phyloP scores from a whole-genome alignment of 768 basidiomycete species.

The Cantharellus anzutake region DNA sequence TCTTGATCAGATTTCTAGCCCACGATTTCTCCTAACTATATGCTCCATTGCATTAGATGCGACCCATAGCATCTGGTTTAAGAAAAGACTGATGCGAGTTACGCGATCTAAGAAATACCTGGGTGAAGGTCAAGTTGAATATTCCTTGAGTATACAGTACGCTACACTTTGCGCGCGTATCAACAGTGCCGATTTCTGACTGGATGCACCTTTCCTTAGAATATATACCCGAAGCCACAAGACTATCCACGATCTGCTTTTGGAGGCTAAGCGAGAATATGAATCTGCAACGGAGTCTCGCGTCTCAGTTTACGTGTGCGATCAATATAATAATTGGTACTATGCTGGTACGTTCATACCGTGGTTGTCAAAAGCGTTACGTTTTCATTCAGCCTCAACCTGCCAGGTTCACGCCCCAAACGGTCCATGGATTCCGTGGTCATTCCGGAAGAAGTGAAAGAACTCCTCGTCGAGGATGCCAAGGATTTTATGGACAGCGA shows the following conservation, averaged over 20 bases:
- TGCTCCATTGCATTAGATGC: conserved; percentile 2
- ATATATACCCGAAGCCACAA: conserved; percentile 29
- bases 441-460: conserved; percentile 48
- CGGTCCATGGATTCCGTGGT: conserved; percentile 49
- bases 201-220: conserved; percentile 11
- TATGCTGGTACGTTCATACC: conserved; percentile 19
- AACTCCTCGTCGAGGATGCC: conserved; percentile 46
- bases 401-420: conserved; percentile 38
- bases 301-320: conserved; percentile 30
- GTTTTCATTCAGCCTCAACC: conserved; percentile 25
- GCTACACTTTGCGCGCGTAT: neutral
- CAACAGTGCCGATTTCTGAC: neutral
- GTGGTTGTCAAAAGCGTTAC: conserved; percentile 7
- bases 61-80: conserved; percentile 8
- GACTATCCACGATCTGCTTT: conserved; percentile 32
- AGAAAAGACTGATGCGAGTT: conserved; percentile 13
- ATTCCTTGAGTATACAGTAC: conserved; percentile 6
- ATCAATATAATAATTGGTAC: conserved; percentile 4
- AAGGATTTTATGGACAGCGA: conserved; percentile 50
- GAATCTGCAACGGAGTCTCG: conserved; percentile 30
- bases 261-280: conserved; percentile 35
- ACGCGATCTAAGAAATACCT: conserved; percentile 6
- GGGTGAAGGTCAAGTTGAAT: conserved; percentile 2
- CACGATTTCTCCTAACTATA: too few species aligned
- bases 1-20: neutral